phyloP scores from a whole-genome alignment of 257 asterid genomes.

The Gentiana dahurica region DNA sequence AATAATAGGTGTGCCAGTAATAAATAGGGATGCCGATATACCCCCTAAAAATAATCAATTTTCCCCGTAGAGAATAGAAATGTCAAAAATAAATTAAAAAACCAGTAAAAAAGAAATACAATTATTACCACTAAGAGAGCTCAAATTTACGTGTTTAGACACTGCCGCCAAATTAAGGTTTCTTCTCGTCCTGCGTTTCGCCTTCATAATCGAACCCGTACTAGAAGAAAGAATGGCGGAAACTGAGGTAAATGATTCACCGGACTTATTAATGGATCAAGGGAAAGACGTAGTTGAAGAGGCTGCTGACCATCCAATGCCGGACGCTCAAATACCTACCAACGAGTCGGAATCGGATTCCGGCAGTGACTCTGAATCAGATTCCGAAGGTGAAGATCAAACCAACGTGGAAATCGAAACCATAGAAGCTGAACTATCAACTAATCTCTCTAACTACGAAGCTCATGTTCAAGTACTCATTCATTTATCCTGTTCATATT shows the following conservation, averaged over 20 bases:
- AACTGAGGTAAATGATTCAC: conserved; percentile 30
- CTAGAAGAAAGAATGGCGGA: conserved; percentile 41
- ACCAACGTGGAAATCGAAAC: conserved; percentile 55
- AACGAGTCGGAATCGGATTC: conserved; percentile 27
- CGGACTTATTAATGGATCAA: conserved; percentile 18
- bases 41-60: too few species aligned
- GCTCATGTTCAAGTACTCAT: conserved; percentile 58
- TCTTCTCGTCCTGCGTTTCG: too few species aligned
- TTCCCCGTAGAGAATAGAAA: too few species aligned
- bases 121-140: too few species aligned
- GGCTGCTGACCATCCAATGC: conserved; percentile 37
- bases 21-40: too few species aligned
- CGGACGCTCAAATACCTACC: conserved; percentile 34
- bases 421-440: conserved; percentile 42
- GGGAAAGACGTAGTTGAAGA: conserved; percentile 5
- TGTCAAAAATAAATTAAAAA: too few species aligned
- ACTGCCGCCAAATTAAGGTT: too few species aligned
- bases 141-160: too few species aligned
- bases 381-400: conserved; percentile 56
- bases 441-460: conserved; percentile 61
- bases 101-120: too few species aligned
- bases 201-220: too few species aligned
- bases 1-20: too few species aligned
- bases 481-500: neutral
- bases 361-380: conserved; percentile 36